Percentiles rank a stretch among this genome's conserved stretches.
phyloP scores from a whole-genome alignment of 768 basidiomycete genomes.

The Dentipellis sp. region DNA sequence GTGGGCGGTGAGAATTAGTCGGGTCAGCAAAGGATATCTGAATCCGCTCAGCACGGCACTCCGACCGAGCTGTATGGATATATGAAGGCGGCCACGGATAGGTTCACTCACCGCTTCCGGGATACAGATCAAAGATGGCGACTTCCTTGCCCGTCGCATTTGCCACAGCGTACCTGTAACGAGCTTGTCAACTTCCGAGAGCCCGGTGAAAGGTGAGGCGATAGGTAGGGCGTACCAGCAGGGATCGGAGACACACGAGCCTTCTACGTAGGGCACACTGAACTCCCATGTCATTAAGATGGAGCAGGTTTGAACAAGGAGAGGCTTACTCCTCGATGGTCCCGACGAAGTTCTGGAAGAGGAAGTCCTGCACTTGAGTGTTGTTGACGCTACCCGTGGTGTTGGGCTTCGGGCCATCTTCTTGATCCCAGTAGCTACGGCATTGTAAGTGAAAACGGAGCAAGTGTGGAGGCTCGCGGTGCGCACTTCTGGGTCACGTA shows the following conservation, averaged over 20 bases:
- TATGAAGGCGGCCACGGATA: background rate
- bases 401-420: slow-evolving; percentile 28
- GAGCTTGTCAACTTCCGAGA: background rate
- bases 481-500: background rate
- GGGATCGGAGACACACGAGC: slow-evolving; percentile 48
- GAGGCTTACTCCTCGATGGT: background rate
- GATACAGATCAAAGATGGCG: slow-evolving; percentile 48
- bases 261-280: slow-evolving; percentile 30
- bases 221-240: slow-evolving; percentile 33
- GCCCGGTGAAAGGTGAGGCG: background rate
- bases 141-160: slow-evolving; percentile 38
- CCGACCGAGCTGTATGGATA: background rate
- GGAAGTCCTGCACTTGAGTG: background rate
- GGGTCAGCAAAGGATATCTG: too few species aligned
- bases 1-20: too few species aligned
- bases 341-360: background rate
- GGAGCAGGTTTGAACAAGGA: background rate
- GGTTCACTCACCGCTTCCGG: slow-evolving; percentile 35
- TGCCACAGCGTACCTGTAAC: slow-evolving; percentile 30
- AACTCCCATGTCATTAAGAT: too few species aligned
- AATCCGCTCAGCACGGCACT: too few species aligned
- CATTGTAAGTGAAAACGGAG: background rate
- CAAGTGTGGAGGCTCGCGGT: background rate
- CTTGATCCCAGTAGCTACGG: slow-evolving; percentile 55
- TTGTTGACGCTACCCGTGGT: background rate